Percentiles rank a stretch among this genome's conserved stretches.
phyloP scores from a whole-genome alignment of 352 stramenopile species.

The Blastocystis sp. region DNA sequence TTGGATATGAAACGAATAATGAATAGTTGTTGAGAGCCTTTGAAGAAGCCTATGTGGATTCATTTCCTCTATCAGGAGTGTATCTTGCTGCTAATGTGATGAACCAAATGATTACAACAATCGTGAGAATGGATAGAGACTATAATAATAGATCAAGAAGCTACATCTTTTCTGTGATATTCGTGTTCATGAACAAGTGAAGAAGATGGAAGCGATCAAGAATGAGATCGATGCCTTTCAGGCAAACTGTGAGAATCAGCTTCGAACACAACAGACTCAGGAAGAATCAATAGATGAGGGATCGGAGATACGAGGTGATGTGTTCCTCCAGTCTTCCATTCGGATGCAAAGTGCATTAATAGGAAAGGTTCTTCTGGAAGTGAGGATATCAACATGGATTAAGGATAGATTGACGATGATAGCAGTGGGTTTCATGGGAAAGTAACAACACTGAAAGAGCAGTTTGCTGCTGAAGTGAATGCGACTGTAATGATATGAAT shows the following conservation, averaged over 20 bases:
- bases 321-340: constrained; percentile 2
- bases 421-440: not conserved
- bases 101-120: not conserved
- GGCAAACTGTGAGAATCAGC: not conserved
- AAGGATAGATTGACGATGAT: not conserved
- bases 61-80: not conserved
- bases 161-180: constrained; percentile 18
- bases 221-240: constrained; percentile 27
- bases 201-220: not conserved
- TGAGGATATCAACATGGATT: not conserved
- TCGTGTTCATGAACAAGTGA: constrained; percentile 23
- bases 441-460: not conserved
- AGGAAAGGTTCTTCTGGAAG: constrained; percentile 25
- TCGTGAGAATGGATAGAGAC: not conserved
- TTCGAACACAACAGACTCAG: not conserved
- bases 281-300: not conserved
- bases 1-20: not conserved
- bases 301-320: not conserved
- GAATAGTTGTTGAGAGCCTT: constrained; percentile 10
- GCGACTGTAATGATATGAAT: not conserved
- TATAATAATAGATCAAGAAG: constrained; percentile 1
- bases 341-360: not conserved
- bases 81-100: not conserved
- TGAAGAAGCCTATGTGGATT: constrained; percentile 1
- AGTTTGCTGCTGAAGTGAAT: not conserved